Evolutionary conservation across 306 rosid genomes (phyloP).

Genomic region (Ammopiptanthus mongolicus): DNA sequence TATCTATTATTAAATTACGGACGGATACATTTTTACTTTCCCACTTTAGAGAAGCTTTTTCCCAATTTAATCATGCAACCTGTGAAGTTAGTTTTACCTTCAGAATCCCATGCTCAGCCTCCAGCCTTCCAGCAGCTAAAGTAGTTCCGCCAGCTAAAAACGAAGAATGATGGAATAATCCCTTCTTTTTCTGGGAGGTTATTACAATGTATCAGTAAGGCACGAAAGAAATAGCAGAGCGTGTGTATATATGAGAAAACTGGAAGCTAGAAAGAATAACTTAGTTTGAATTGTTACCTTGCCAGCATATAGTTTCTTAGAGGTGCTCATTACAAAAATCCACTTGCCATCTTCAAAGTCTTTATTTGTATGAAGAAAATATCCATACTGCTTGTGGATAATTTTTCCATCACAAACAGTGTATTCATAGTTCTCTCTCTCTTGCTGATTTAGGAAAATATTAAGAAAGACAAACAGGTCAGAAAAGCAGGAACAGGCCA

Average conservation of each 20-base stretch:
- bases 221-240: too few relatives aligned
- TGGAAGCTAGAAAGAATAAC: not conserved
- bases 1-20: too few relatives aligned
- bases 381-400: constrained; percentile 53
- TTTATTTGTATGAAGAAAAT: constrained; percentile 49
- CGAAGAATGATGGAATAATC: constrained; percentile 81
- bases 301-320: constrained; percentile 86
- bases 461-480: not conserved
- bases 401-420: constrained; percentile 52
- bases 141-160: constrained; percentile 95
- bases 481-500: constrained; percentile 22
- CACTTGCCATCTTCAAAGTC: constrained; percentile 53
- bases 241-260: not conserved
- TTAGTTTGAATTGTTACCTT: constrained; percentile 44
- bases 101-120: constrained; percentile 56
- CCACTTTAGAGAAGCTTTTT: too few relatives aligned
- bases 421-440: constrained; percentile 68
- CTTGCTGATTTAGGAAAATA: constrained; percentile 51
- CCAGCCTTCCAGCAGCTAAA: constrained; percentile 87
- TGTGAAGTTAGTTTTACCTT: constrained; percentile 47
- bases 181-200: constrained; percentile 71
- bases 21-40: too few relatives aligned
- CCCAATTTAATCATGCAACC: not conserved
- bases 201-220: constrained; percentile 8
- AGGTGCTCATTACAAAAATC: constrained; percentile 92